phyloP scores from a whole-genome alignment of 306 rosid species.

The Citrullus colocynthis region DNA sequence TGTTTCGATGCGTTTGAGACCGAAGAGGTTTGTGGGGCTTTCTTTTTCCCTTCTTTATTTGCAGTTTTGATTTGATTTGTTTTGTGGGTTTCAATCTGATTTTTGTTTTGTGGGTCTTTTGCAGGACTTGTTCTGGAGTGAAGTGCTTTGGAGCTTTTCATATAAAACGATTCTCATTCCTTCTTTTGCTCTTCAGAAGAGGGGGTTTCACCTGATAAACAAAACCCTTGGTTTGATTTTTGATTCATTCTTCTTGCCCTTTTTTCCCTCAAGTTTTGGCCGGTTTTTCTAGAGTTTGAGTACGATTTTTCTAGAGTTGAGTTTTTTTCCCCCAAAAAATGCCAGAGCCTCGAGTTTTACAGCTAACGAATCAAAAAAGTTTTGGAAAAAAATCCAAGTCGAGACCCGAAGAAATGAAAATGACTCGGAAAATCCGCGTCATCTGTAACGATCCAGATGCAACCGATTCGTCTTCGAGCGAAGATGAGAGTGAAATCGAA shows the following conservation, averaged over 20 bases:
- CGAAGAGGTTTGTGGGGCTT: constrained; percentile 34
- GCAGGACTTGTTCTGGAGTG: constrained; percentile 70
- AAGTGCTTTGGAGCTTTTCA: constrained; percentile 57
- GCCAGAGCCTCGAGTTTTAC: constrained; percentile 5
- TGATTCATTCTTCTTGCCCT: not conserved
- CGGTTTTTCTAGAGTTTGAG: not conserved
- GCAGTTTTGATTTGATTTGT: not conserved
- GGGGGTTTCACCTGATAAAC: constrained; percentile 37
- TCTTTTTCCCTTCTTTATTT: not conserved
- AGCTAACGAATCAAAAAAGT: not conserved
- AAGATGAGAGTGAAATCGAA: constrained; percentile 33
- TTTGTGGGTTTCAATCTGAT: not conserved
- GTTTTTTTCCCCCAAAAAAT: not conserved
- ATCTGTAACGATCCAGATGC: constrained; percentile 60
- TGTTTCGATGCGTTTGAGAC: constrained; percentile 89
- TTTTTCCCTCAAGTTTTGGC: not conserved
- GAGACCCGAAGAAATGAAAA: constrained; percentile 5
- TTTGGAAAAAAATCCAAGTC: not conserved
- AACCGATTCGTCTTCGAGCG: constrained; percentile 71
- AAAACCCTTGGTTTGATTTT: not conserved
- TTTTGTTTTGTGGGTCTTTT: not conserved
- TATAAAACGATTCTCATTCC: constrained; percentile 36
- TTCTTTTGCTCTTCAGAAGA: constrained; percentile 69
- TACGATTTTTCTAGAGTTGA: not conserved
- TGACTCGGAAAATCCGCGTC: constrained; percentile 40